A percentile compares a stretch with the other conserved stretches of the same genome.
Conservation (phyloP, 331 rosid genomes). For the Prunus yedoensis region DNA sequence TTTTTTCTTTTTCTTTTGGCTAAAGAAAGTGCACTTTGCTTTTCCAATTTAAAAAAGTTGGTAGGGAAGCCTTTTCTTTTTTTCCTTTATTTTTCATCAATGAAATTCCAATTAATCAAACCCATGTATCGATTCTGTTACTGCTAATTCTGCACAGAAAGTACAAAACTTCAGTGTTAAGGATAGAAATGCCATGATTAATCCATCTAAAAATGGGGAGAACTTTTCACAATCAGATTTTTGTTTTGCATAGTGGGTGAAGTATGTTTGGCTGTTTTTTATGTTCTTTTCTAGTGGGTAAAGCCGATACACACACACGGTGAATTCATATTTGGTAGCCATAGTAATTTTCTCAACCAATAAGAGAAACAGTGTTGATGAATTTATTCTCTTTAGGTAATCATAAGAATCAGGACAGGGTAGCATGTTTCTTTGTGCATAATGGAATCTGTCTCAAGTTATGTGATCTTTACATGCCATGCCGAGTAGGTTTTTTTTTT, state of each 20-base stretch:
- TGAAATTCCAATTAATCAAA: background rate
- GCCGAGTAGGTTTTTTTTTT: background rate
- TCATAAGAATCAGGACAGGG: background rate
- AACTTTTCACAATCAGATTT: background rate
- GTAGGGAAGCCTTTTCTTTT: conserved; percentile 40
- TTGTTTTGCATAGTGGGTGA: background rate
- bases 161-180: background rate
- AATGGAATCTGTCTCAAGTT: background rate
- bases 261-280: background rate
- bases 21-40: conserved; percentile 46
- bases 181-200: background rate
- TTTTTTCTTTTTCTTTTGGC: conserved; percentile 24
- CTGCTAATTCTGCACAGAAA: background rate
- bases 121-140: no score
- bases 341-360: background rate
- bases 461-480: background rate
- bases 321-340: background rate
- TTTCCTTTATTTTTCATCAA: conserved; percentile 24
- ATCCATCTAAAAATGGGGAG: background rate
- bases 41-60: conserved; percentile 44
- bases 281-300: background rate
- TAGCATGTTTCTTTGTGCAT: background rate
- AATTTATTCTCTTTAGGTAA: background rate
- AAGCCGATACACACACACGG: background rate
- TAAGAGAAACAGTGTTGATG: background rate